Evolutionary conservation across 495 filamentous ascomycete genomes (phyloP), one percentile per base, ranked within the genome.

Genomic region (Penicillium desertorum): DNA sequence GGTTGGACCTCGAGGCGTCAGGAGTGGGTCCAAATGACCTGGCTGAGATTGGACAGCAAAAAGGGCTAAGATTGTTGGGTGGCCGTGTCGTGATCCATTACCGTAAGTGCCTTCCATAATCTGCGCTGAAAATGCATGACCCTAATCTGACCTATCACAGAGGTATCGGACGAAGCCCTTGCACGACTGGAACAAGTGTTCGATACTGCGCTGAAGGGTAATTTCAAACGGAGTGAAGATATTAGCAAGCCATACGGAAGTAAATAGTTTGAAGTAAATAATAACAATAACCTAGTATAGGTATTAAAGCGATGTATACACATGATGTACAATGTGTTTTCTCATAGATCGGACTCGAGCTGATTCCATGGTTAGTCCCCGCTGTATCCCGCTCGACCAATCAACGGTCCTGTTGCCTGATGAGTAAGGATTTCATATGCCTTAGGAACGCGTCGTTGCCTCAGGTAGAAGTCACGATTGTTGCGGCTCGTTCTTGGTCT

Each of bases 1-100:
- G 92, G 93, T 61, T 96, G 55, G 88, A 96, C 71, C 71, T 96
- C 29, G 83, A 86, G 23, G 62, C 63, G 2, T 74, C 73, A 25
- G 74, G 75, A 6, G 51, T 79, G 30, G 76, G 73, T 8, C 66
- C 68, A 16, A 76, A 77, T 54, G 77, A 80, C 34, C 58, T 80
- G 17, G 57, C 69, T 6, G 65, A 68, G 8, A 77, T 77, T 45
- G 74, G 71, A 20, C 51, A 73, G 20, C 60, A 73, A 36, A 69
- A 77, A 45, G 77, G 77, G 0, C 54, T 80, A 43, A 66, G 62
- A 58, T 56, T 80, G 43, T 29, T 68, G 10, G 77, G 77, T 20
- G 63, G 65, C 39, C 63, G 77, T 5, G 56, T 80, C 19, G 75
- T 80, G 16, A 51, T 80, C 16, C 77, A 80, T 61, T 80, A 78